Evolutionary conservation across 2,329 filamentous ascomycete genomes (phyloP).

Genomic region (Penicillium sp.): DNA sequence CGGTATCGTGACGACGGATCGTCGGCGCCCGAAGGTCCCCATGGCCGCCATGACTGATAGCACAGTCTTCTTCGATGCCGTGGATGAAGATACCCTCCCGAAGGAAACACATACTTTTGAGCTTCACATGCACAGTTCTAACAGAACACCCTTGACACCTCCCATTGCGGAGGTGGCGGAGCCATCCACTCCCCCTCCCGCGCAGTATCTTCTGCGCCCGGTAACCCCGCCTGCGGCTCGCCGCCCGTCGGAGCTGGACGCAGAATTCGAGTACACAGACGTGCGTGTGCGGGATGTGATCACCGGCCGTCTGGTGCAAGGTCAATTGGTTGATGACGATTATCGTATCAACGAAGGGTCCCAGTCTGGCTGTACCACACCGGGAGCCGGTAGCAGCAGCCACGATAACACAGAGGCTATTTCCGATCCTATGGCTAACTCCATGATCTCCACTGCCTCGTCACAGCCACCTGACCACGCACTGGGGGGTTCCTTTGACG

Average conservation of each 20-base stretch:
- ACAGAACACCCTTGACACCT: constrained; percentile 9
- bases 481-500: constrained; percentile 81
- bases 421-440: constrained; percentile 85
- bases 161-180: constrained; percentile 26
- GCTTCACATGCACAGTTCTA: constrained; percentile 24
- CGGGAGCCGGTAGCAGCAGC: constrained; percentile 47
- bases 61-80: constrained; percentile 68
- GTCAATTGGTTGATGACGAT: constrained; percentile 92
- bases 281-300: constrained; percentile 84
- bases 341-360: constrained; percentile 71
- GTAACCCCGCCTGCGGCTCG: constrained; percentile 40
- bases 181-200: constrained; percentile 14
- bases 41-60: constrained; percentile 68
- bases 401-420: constrained; percentile 52
- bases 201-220: constrained; percentile 32
- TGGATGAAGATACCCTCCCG: constrained; percentile 45
- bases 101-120: constrained; percentile 31
- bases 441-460: constrained; percentile 75
- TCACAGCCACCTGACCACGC: constrained; percentile 67
- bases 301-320: constrained; percentile 84
- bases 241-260: constrained; percentile 45
- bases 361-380: constrained; percentile 53
- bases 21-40: constrained; percentile 52
- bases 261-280: constrained; percentile 65
- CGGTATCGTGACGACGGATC: constrained; percentile 71